phyloP scores from a whole-genome alignment of 2,329 filamentous ascomycete species.

The Aspergillus bombycis region DNA sequence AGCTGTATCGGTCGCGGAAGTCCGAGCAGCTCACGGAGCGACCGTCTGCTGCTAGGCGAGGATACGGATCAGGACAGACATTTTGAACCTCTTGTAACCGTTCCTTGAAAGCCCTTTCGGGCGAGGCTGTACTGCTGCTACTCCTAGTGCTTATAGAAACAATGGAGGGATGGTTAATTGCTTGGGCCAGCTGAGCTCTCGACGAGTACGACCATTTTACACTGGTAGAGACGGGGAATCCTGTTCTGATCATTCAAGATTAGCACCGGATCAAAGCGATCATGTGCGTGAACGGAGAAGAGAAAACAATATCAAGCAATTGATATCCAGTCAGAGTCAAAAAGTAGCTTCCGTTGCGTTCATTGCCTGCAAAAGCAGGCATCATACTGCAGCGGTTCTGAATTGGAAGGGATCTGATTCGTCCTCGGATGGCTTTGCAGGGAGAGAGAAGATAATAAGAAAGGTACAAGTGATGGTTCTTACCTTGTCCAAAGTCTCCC shows the following conservation, averaged over 20 bases:
- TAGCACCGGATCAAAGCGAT: slow-evolving; percentile 21
- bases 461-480: slow-evolving; percentile 21
- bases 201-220: slow-evolving; percentile 7
- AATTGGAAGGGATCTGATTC: slow-evolving; percentile 42
- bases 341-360: slow-evolving; percentile 33
- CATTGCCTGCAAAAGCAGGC: slow-evolving; percentile 52
- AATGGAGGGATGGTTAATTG: slow-evolving; percentile 5
- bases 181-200: slow-evolving; percentile 11
- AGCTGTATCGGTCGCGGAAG: slow-evolving; percentile 42
- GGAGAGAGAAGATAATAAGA: slow-evolving; percentile 11
- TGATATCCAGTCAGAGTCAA: slow-evolving; percentile 23
- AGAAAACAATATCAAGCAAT: background rate
- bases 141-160: slow-evolving; percentile 23
- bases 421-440: slow-evolving; percentile 39
- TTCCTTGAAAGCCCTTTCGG: slow-evolving; percentile 38
- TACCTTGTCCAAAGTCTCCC: slow-evolving; percentile 39
- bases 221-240: slow-evolving; percentile 20
- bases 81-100: slow-evolving; percentile 43
- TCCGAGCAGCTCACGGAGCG: slow-evolving; percentile 38
- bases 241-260: slow-evolving; percentile 30
- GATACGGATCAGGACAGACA: slow-evolving; percentile 42
- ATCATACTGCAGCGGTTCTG: slow-evolving; percentile 73
- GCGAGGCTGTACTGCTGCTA: slow-evolving; percentile 33
- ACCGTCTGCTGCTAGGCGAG: slow-evolving; percentile 35
- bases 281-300: background rate